Conservation (phyloP, 2,329 filamentous ascomycete genomes). For the Zopfia rhizophila region DNA sequence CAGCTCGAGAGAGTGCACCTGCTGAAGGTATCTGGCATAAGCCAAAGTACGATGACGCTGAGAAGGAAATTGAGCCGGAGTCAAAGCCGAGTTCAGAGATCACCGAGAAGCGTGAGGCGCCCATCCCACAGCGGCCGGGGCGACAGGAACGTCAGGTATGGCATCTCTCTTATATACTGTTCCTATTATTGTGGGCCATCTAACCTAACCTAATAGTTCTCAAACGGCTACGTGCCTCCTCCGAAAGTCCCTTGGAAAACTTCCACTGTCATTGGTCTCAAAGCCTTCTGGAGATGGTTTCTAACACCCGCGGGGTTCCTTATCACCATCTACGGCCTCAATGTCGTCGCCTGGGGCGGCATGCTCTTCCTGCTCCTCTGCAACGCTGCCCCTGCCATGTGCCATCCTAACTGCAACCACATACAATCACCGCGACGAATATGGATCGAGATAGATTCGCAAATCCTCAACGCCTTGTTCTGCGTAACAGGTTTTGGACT, state of each 20-base stretch:
- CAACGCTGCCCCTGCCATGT: conserved; percentile 79
- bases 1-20: conserved; percentile 1
- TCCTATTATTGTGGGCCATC: neutral
- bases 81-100: conserved; percentile 31
- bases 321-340: conserved; percentile 81
- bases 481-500: conserved; percentile 88
- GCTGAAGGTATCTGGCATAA: conserved; percentile 7
- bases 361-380: conserved; percentile 89
- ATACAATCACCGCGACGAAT: conserved; percentile 79
- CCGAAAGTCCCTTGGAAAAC: conserved; percentile 65
- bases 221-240: conserved; percentile 55
- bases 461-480: conserved; percentile 85
- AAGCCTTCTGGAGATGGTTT: conserved; percentile 77
- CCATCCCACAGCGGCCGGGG: conserved; percentile 18
- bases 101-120: conserved; percentile 26
- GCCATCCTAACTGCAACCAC: conserved; percentile 74
- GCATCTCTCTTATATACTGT: neutral
- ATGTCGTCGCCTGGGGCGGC: conserved; percentile 87
- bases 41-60: conserved; percentile 21
- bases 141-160: conserved; percentile 13
- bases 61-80: conserved; percentile 20
- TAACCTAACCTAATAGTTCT: conserved; percentile 33
- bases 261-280: conserved; percentile 66
- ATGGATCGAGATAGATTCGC: conserved; percentile 87
- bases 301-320: conserved; percentile 80